These are phyloP conservation scores for Hypoxylon sp. DNA, from an alignment of 2,329 filamentous ascomycete genomes.

Conservation along the genomic window DNA sequence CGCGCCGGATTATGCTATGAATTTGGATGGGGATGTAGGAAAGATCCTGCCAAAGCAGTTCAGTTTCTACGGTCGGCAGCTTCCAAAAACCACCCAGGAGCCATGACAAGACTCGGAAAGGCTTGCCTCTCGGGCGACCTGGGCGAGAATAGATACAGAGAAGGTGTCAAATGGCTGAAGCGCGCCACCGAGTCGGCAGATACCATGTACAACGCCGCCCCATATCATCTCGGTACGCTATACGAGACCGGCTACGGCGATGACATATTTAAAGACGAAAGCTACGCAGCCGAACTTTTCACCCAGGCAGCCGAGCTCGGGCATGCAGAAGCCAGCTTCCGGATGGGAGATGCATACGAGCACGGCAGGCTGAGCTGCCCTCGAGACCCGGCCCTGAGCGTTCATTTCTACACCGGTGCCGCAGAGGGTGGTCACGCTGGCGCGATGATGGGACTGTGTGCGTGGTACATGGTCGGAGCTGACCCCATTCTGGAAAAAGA, in stretches of 20 bases:
- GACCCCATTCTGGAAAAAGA: constrained; percentile 93
- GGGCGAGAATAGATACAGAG: constrained; percentile 84
- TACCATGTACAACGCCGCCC: constrained; percentile 88
- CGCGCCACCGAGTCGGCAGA: constrained; percentile 90
- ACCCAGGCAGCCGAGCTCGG: constrained; percentile 94
- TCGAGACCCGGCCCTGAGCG: constrained; percentile 87
- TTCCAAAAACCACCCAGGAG: constrained; percentile 92
- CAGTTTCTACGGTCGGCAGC: constrained; percentile 92
- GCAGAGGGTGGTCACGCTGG: constrained; percentile 83
- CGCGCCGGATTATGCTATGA: constrained; percentile 95
- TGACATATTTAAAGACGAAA: constrained; percentile 89
- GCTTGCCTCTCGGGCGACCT: constrained; percentile 91
- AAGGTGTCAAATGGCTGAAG: constrained; percentile 97
- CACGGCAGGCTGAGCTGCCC: constrained; percentile 89
- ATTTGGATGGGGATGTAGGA: constrained; percentile 95
- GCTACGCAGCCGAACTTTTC: constrained; percentile 91
- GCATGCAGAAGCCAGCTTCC: constrained; percentile 83
- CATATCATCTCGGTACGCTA: constrained; percentile 86
- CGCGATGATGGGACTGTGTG: constrained; percentile 98
- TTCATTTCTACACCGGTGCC: constrained; percentile 96
- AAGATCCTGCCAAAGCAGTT: constrained; percentile 88
- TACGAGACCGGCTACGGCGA: constrained; percentile 95
- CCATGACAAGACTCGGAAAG: constrained; percentile 89
- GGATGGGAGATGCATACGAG: constrained; percentile 96
- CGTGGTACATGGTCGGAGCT: constrained; percentile 97